A percentile compares a stretch with the other conserved stretches of the same genome.
Evolutionary conservation across 2,329 filamentous ascomycete genomes (phyloP).

Genomic region (Venturia carpophila): DNA sequence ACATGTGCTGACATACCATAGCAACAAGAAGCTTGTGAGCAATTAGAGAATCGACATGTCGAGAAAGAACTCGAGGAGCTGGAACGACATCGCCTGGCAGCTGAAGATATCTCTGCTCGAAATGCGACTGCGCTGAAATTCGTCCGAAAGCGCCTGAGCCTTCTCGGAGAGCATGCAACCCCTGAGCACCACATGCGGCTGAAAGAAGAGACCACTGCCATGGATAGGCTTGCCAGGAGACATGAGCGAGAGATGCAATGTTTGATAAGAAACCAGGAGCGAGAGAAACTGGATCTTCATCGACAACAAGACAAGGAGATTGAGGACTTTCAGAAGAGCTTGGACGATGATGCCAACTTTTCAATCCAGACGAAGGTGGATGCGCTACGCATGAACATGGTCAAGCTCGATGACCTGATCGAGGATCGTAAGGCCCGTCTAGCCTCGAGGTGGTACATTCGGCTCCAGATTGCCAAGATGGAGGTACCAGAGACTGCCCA

Average conservation of each 20-base stretch:
- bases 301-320: conserved; percentile 18
- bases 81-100: conserved; percentile 8
- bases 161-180: conserved; percentile 17
- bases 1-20: neutral
- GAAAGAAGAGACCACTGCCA: conserved; percentile 13
- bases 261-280: conserved; percentile 12
- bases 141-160: neutral
- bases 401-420: conserved; percentile 16
- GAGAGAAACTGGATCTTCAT: conserved; percentile 14
- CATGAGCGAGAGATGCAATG: conserved; percentile 16
- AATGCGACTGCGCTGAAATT: conserved; percentile 19
- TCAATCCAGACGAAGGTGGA: neutral
- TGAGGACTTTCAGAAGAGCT: conserved; percentile 8
- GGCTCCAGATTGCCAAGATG: conserved; percentile 17
- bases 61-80: conserved; percentile 9
- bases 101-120: conserved; percentile 6
- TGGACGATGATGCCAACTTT: neutral
- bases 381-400: conserved; percentile 11
- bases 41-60: conserved; percentile 16
- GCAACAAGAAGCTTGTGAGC: conserved; percentile 14
- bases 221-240: conserved; percentile 11
- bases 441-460: conserved; percentile 17
- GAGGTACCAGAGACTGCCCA: neutral
- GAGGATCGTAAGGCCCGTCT: conserved; percentile 14
- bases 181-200: conserved; percentile 13